Conservation (phyloP, 2,329 filamentous ascomycete genomes). For the Keithomyces neogunnii region DNA sequence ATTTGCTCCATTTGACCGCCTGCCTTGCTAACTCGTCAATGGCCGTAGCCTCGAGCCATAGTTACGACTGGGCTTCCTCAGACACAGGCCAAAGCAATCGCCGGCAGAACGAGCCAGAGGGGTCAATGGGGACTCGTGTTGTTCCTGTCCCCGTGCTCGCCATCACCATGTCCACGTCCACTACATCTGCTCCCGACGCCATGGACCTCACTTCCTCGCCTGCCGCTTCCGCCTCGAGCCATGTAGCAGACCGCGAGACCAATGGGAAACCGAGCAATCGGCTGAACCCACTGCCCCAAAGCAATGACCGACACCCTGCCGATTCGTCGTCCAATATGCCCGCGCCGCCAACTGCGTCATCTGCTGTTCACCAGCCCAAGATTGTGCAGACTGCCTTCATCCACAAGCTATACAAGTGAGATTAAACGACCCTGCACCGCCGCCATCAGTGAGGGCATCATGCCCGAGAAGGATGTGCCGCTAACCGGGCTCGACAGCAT, state of each 20-base stretch:
- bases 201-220: constrained; percentile 54
- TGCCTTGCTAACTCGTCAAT: constrained; percentile 2
- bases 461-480: not conserved
- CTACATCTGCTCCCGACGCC: constrained; percentile 49
- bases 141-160: constrained; percentile 49
- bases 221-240: constrained; percentile 33
- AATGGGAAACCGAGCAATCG: constrained; percentile 28
- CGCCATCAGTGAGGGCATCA: not conserved
- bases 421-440: not conserved
- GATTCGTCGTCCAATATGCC: constrained; percentile 35
- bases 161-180: constrained; percentile 50
- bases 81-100: not conserved
- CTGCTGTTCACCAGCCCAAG: constrained; percentile 85
- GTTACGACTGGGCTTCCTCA: not conserved
- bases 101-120: constrained; percentile 1
- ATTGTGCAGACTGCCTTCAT: constrained; percentile 98
- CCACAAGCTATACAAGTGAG: constrained; percentile 96
- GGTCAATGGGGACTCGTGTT: constrained; percentile 35
- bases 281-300: constrained; percentile 25
- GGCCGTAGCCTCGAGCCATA: constrained; percentile 1
- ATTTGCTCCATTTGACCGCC: not conserved
- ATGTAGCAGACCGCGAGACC: constrained; percentile 33
- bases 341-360: constrained; percentile 46
- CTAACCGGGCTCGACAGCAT: constrained; percentile 54
- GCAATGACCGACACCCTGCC: constrained; percentile 26